Evolutionary conservation across 331 rosid species (phyloP).

Genomic region (Rosa hybrid): DNA sequence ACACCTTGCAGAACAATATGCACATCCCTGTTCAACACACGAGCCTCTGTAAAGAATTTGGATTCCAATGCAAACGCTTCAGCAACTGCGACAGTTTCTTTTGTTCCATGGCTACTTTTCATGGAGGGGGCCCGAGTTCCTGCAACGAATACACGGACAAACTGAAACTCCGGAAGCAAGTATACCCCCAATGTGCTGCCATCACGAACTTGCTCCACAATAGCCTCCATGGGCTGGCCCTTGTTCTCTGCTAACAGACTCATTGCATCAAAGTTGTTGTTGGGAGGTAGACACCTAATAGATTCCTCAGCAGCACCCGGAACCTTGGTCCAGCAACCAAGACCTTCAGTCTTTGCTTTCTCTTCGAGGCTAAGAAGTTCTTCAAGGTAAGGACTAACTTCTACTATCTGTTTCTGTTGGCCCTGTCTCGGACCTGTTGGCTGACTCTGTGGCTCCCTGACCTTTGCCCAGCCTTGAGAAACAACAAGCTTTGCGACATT

Average conservation of each 20-base stretch:
- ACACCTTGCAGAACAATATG: slow-evolving; percentile 74
- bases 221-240: slow-evolving; percentile 73
- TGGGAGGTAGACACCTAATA: slow-evolving; percentile 76
- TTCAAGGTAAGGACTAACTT: slow-evolving; percentile 76
- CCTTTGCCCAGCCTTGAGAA: slow-evolving; percentile 96
- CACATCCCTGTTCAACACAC: slow-evolving; percentile 78
- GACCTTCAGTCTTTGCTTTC: slow-evolving; percentile 79
- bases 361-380: slow-evolving; percentile 71
- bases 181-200: slow-evolving; percentile 85
- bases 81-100: slow-evolving; percentile 54
- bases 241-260: slow-evolving; percentile 72
- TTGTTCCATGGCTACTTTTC: slow-evolving; percentile 65
- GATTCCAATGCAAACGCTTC: slow-evolving; percentile 83
- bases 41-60: slow-evolving; percentile 73
- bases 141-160: slow-evolving; percentile 89
- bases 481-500: slow-evolving; percentile 76
- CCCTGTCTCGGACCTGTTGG: slow-evolving; percentile 21
- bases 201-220: slow-evolving; percentile 96
- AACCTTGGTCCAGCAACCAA: slow-evolving; percentile 94
- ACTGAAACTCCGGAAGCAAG: slow-evolving; percentile 92
- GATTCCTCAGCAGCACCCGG: slow-evolving; percentile 83
- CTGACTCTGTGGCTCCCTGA: slow-evolving; percentile 49
- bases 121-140: slow-evolving; percentile 91
- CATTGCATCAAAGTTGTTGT: slow-evolving; percentile 80
- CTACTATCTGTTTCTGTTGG: slow-evolving; percentile 67